phyloP scores from a whole-genome alignment of 805 yeast species.

The Tetrapisispora nanseiensis region DNA sequence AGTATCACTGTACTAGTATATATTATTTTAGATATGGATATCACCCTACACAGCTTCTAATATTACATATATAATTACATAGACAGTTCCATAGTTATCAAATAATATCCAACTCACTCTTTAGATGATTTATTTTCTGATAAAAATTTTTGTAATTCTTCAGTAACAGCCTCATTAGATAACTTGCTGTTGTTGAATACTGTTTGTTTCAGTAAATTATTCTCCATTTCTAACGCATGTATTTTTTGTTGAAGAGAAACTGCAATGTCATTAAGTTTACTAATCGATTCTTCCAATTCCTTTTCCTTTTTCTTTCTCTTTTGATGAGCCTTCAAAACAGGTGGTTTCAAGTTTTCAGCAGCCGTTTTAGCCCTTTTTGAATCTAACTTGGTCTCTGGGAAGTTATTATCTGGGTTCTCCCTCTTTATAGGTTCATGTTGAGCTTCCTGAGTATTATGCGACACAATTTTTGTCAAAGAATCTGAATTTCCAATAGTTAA shows the following conservation, averaged over 20 bases:
- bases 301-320: conserved; percentile 89
- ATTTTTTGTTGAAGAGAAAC: conserved; percentile 59
- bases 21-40: too few species aligned
- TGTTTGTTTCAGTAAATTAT: conserved; percentile 69
- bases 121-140: background rate
- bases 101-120: background rate
- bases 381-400: background rate
- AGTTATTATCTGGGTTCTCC: background rate
- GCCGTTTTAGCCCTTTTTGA: background rate
- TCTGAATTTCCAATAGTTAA: too few species aligned
- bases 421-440: background rate
- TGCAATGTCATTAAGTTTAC: conserved; percentile 62
- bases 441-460: too few species aligned
- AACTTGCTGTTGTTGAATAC: conserved; percentile 64
- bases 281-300: conserved; percentile 71
- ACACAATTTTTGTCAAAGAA: too few species aligned
- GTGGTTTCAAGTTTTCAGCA: background rate
- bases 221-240: conserved; percentile 87
- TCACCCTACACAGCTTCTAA: too few species aligned
- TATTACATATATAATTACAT: too few species aligned
- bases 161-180: conserved; percentile 44
- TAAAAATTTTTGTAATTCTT: conserved; percentile 31
- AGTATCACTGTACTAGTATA: too few species aligned
- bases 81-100: too few species aligned
- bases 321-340: conserved; percentile 10